Base-by-base conservation (phyloP, 2,329 filamentous ascomycete species). In the Cladophialophora psammophila region DNA sequence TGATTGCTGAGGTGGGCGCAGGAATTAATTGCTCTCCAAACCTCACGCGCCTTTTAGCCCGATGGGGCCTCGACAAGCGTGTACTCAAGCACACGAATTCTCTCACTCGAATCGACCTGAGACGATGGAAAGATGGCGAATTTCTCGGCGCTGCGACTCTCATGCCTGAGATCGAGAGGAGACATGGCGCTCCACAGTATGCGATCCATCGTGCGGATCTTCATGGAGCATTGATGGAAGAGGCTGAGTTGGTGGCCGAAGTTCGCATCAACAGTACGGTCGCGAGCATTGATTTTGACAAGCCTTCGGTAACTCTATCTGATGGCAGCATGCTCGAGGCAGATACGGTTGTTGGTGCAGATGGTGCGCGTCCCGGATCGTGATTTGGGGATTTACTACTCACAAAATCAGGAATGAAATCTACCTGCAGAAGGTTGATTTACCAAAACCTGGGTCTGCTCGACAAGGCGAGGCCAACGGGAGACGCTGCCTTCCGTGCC, bases 201-300 rank as follows among this genome's bases (percentile, higher is more conserved):
- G 72, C 73, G 55, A 70, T 75, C 18, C 74, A 76, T 63, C 72
- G 74, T 15, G 73, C 73, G 10, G 73, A 76, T 64, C 65, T 74
- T 8, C 56, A 73, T 18, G 60, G 61, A 31, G 67, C 61, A n/a
- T 63, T 75, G 3, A 65, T 73, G 12, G 65, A 18, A 67, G 54
- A 12, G 64, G 73, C 56, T 35, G 65, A 31, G 72, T 63, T 20
- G 55, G 65, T 38, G 68, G 60, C 32, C 50, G 63, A 52, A 70
- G 74, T 10, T 60, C 45, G 6, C 45, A 66, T 12, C 72, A 72
- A 42, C 69, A 75, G 60, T 72, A 69, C n/a, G 36, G 55, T 58
- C 8, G 20, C 36, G 8, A 13, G 20, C 18, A 7, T 58, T 26
- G 55, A 58, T 20, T 36, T 58, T 55, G 65, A 72, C 6, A 50